Evolutionary conservation across 345 rosid genomes (phyloP), one percentile per base, ranked within the genome.

Genomic region (Dimocarpus longan): DNA sequence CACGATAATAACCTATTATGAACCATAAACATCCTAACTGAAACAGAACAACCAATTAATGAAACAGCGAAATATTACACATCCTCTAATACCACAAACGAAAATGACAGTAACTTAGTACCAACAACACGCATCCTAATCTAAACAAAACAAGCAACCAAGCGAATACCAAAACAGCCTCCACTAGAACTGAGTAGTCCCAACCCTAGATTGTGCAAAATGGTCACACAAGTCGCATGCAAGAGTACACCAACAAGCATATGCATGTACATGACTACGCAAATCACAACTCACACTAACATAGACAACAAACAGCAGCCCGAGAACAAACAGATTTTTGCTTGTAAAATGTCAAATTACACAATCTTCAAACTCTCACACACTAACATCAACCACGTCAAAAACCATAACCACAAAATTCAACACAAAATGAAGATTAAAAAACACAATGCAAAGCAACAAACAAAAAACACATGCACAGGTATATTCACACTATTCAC

Each of bases 161-260:
- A 63, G 11, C 52, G 12, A 56, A 73, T 13, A 28, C 12, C 9
- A 2, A 64, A 75, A 62, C 48, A 42, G 43, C 10, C 7, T 74
- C 78, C 70, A 48, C 60, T 73, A 50, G 54, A 62, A 48, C 9
- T 4, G 19, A 7, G 10, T 16, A 46, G 48, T 10, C 21, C 22
- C 16, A 40, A 24, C 9, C 32, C 48, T n/a, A 39, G 48, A 67
- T 39, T 67, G 21, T 15, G 48, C 9, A 76, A 52, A 52, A 4
- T n/a, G 10, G 21, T 37, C 40, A 37, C 52, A 48, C 65, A 52
- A 76, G 50, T 32, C 71, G 39, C 73, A 66, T 52, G 66, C 72
- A 50, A 52, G 11, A 28, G 32, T 15, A 37, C 52, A 50, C 21
- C 39, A 1, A 32, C 52, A 18, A 19, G 65, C 26, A 65, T 28